A percentile compares a stretch with the other conserved stretches of the same genome.
Conservation (phyloP, 1,284 basidiomycete species). For the Puccinia novopanici region DNA sequence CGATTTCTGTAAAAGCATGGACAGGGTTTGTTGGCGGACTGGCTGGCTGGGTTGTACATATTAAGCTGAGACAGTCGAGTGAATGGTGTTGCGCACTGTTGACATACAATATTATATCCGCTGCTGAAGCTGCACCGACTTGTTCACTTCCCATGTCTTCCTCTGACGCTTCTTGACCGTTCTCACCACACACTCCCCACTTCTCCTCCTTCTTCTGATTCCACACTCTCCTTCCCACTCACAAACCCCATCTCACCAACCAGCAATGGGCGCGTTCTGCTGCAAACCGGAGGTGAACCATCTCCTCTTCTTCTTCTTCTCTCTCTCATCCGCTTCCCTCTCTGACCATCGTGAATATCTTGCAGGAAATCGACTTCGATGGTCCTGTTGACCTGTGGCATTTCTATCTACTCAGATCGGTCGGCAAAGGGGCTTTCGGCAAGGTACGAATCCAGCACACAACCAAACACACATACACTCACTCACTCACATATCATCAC, state of each 20-base stretch:
- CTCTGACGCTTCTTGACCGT: too few relatives aligned
- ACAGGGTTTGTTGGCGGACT: too few relatives aligned
- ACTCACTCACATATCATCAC: background rate
- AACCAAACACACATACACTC: background rate
- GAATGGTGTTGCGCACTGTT: too few relatives aligned
- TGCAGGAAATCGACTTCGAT: slow-evolving; percentile 93
- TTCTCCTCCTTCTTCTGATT: too few relatives aligned
- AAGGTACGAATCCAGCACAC: slow-evolving; percentile 67
- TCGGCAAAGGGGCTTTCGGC: slow-evolving; percentile 97
- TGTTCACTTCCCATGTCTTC: too few relatives aligned
- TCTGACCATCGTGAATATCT: slow-evolving; percentile 17
- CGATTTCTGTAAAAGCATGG: too few relatives aligned
- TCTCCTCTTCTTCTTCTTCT: slow-evolving; percentile 1
- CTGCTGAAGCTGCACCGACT: too few relatives aligned
- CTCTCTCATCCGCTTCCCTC: slow-evolving; percentile 48
- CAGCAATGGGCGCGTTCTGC: slow-evolving; percentile 62
- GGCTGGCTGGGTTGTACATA: too few relatives aligned
- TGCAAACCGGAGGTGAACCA: slow-evolving; percentile 63
- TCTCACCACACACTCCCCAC: too few relatives aligned
- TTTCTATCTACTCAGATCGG: slow-evolving; percentile 87
- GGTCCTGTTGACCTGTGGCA: slow-evolving; percentile 96
- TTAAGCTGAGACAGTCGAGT: too few relatives aligned
- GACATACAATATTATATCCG: too few relatives aligned
- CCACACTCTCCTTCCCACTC: too few relatives aligned
- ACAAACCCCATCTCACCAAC: background rate